Conservation (phyloP, 306 rosid species). For the Glycyrrhiza uralensis region DNA sequence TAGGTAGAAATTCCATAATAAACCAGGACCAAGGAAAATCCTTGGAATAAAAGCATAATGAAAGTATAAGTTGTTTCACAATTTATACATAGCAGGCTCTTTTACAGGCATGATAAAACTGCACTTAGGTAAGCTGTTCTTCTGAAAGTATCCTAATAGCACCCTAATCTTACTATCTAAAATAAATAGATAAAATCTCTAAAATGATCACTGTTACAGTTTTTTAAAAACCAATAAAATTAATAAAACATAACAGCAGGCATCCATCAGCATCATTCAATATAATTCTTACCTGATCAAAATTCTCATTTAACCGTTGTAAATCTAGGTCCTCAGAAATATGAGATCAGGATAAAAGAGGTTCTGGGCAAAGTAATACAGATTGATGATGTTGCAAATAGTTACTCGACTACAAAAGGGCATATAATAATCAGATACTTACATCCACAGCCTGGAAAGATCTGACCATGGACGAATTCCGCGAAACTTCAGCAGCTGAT, state of each 20-base stretch:
- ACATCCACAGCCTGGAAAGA: slow-evolving; percentile 56
- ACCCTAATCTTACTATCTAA: not conserved
- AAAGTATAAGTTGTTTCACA: slow-evolving; percentile 11
- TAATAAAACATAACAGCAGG: not conserved
- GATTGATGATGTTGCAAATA: slow-evolving; percentile 6
- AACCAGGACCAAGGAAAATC: not conserved
- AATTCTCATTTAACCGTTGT: not conserved
- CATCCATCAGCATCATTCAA: slow-evolving; percentile 7
- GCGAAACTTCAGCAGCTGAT: slow-evolving; percentile 56
- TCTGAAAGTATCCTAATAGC: not conserved
- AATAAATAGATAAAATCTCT: not conserved
- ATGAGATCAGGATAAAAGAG: slow-evolving; percentile 9
- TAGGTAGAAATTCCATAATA: slow-evolving; percentile 2
- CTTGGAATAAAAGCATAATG: slow-evolving; percentile 10
- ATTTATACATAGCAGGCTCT: slow-evolving; percentile 11
- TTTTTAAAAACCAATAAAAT: not conserved
- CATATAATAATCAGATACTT: slow-evolving; percentile 34
- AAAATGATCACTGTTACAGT: not conserved
- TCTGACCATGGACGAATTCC: slow-evolving; percentile 44
- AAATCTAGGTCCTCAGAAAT: slow-evolving; percentile 1
- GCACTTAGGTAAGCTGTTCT: not conserved
- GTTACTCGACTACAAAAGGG: not conserved
- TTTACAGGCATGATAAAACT: not conserved
- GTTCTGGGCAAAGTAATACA: slow-evolving; percentile 6
- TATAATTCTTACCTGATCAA: not conserved